A percentile compares a stretch with the other conserved stretches of the same genome.
phyloP scores from a whole-genome alignment of 371 early-diverging fungal species.

The Mucor circinelloides region DNA sequence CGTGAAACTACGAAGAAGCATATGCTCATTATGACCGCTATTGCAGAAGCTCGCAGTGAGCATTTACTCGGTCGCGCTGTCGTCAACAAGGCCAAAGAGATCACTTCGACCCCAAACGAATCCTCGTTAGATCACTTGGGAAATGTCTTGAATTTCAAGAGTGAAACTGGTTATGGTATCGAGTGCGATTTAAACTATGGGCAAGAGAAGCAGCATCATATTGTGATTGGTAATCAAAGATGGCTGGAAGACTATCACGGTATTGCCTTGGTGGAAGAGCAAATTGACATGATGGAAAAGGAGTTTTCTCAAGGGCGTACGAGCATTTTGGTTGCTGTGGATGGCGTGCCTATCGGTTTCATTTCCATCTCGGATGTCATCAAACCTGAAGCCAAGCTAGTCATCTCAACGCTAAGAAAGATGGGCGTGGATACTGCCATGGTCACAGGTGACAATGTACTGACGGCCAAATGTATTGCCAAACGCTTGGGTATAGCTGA shows the following conservation, averaged over 20 bases:
- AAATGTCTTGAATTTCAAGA: slow-evolving; percentile 59
- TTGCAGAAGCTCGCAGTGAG: slow-evolving; percentile 84
- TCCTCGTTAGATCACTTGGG: slow-evolving; percentile 43
- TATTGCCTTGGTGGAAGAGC: slow-evolving; percentile 32
- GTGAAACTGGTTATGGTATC: slow-evolving; percentile 81
- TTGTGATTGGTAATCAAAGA: slow-evolving; percentile 78
- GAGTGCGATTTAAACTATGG: slow-evolving; percentile 49
- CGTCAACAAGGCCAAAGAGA: slow-evolving; percentile 56
- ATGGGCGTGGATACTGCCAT: slow-evolving; percentile 84
- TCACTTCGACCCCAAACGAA: slow-evolving; percentile 4
- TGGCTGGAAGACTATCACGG: slow-evolving; percentile 58
- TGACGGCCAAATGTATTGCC: slow-evolving; percentile 81
- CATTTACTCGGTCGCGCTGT: slow-evolving; percentile 89
- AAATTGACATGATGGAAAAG: slow-evolving; percentile 24
- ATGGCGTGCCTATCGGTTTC: slow-evolving; percentile 67
- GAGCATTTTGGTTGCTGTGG: slow-evolving; percentile 75
- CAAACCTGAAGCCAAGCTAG: slow-evolving; percentile 76
- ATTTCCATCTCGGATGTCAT: slow-evolving; percentile 84
- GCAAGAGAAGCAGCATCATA: slow-evolving; percentile 18
- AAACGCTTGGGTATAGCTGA: slow-evolving; percentile 70
- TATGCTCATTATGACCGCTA: slow-evolving; percentile 50
- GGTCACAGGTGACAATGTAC: slow-evolving; percentile 92
- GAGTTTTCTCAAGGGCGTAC: slow-evolving; percentile 74
- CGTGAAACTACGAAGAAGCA: slow-evolving; percentile 5
- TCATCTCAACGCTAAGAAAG: slow-evolving; percentile 68